Base-by-base conservation (phyloP, 371 early-diverging fungal species). In the Sporodiniella umbellata region DNA sequence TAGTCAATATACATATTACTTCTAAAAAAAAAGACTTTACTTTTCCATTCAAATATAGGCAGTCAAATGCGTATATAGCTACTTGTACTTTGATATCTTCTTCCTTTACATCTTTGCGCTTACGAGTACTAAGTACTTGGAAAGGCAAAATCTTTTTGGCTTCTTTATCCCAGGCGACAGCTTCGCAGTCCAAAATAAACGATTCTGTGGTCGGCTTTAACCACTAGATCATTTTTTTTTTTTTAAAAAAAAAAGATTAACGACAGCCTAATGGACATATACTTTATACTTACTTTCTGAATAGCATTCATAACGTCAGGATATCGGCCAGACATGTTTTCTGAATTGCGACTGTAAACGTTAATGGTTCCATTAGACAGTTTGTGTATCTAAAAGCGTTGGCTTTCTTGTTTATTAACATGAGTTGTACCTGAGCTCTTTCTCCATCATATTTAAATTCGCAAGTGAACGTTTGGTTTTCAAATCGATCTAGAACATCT, bases 401-500 rank as follows among this genome's bases (percentile, higher is more conserved):
- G n/a, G n/a, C n/a, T n/a, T n/a, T 11, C 23, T 17, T 14, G 8
- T n/a, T 28, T 30, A 10, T 45, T 42, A 42, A 12, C 11, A 42
- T 18, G 8, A 31, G 1, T 17, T 31, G 30, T 58, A 89, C 88
- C 84, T 99, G 99, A 15, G 97, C 97, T 45, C 99, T 85, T 79
- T 99, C 99, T 18, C 99, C 99, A 62, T 99, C 99, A 64, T 99
- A 99, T 72, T 99, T 99, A 77, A 89, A 99, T 72, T 99, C 99
- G 57, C 98, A 99, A 3, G 96, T 95, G 58, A 99, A 99, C 1
- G 79, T 70, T 53, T 83, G 82, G 17, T 80, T 85, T 51, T 97
- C 95, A 60, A 99, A 96, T 31, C 98, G 79, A 59, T 98, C 87
- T 73, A 99, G 67, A 4, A 98, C 95, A 45, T 96, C 96, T 0